These are phyloP conservation scores for Chalciporus piperatus DNA, from an alignment of 768 basidiomycete species.

Conservation along the genomic window DNA sequence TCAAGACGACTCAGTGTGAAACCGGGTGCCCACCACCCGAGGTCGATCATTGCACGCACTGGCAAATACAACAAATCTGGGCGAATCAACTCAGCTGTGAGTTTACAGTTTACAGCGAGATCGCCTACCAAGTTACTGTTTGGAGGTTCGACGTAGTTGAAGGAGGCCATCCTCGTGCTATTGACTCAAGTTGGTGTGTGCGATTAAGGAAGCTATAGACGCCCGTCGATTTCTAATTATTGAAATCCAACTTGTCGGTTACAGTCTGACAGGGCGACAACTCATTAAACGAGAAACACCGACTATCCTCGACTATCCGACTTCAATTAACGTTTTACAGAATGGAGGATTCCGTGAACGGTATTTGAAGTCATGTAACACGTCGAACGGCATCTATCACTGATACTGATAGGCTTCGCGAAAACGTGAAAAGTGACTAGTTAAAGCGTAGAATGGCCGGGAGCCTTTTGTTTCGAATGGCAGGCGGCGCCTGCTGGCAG, in stretches of 20 bases:
- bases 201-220: background rate
- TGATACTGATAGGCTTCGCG: too few species aligned
- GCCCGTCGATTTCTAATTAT: slow-evolving; percentile 4
- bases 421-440: too few species aligned
- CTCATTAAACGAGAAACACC: too few species aligned
- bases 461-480: too few species aligned
- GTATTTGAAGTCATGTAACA: too few species aligned
- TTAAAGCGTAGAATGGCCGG: too few species aligned
- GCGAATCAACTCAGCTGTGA: slow-evolving; percentile 1
- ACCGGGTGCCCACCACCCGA: background rate
- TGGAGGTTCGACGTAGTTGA: slow-evolving; percentile 56
- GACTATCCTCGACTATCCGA: too few species aligned
- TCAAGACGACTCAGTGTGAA: slow-evolving; percentile 8
- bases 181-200: background rate
- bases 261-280: too few species aligned
- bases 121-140: slow-evolving; percentile 64
- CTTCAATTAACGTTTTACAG: too few species aligned
- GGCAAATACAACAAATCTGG: slow-evolving; percentile 78
- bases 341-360: too few species aligned
- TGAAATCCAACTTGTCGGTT: slow-evolving; percentile 14
- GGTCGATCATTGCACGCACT: slow-evolving; percentile 34
- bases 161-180: slow-evolving; percentile 22
- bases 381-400: too few species aligned
- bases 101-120: background rate
- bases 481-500: too few species aligned